Evolutionary conservation across 148 eudicot genomes (phyloP).

Genomic region (Nepenthes mirabilis): DNA sequence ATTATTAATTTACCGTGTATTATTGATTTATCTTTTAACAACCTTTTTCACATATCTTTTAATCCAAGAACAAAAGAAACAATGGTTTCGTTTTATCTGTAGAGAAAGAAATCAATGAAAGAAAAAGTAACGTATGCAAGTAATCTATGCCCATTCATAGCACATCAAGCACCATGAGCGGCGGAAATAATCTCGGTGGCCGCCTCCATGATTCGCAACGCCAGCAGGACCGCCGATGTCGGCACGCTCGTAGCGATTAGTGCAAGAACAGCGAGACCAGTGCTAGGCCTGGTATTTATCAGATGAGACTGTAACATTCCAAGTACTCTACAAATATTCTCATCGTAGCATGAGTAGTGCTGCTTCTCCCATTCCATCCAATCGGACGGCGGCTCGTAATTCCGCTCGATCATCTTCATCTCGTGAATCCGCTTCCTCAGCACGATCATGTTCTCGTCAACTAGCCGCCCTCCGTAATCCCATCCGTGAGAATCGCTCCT

Average conservation of each 20-base stretch:
- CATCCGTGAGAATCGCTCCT: slow-evolving; percentile 6
- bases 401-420: slow-evolving; percentile 22
- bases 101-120: too few species aligned
- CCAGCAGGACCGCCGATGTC: neutral
- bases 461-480: slow-evolving; percentile 9
- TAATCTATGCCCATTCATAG: too few species aligned
- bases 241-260: slow-evolving; percentile 12
- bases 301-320: slow-evolving; percentile 8
- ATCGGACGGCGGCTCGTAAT: slow-evolving; percentile 15
- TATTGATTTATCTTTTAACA: too few species aligned
- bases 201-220: neutral
- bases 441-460: slow-evolving; percentile 30
- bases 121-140: too few species aligned
- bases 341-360: slow-evolving; percentile 10
- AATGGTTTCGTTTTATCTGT: too few species aligned
- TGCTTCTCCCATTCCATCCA: slow-evolving; percentile 38
- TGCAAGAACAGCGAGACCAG: slow-evolving; percentile 10
- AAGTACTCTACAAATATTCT: slow-evolving; percentile 2
- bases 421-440: slow-evolving; percentile 32
- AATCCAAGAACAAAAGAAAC: too few species aligned
- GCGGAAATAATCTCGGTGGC: neutral
- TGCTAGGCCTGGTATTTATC: slow-evolving; percentile 12
- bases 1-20: too few species aligned
- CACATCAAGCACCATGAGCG: too few species aligned
- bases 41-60: too few species aligned